Base-by-base conservation (phyloP, 352 stramenopile genomes). In the Albugo laibachii region DNA sequence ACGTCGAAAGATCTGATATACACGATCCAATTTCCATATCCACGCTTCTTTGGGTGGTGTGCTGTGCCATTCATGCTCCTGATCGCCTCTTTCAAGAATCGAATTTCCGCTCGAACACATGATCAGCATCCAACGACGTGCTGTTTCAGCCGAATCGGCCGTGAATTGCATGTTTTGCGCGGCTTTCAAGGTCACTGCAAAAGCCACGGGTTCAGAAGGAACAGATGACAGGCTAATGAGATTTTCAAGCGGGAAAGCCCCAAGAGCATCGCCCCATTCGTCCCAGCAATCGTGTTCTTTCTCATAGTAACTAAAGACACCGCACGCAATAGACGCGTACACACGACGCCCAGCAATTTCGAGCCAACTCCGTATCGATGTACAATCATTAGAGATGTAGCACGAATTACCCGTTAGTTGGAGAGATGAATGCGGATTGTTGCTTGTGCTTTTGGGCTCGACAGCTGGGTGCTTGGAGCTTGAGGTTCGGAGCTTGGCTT, bases 221-320 rank as follows among this genome's bases (percentile, higher is more conserved):
- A 85, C 73, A 2, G 75, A 84, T 52, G 86, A 69, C 5, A 92
- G 75, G 31, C 83, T 70, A 41, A 80, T 63, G 15, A 92, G 77
- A 39, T 78, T 59, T 48, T 76, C 76, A 8, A 92, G 57, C 4
- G 71, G 76, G 24, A 92, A 85, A 1, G 78, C 75, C 45, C 87
- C 74, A 31, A 92, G 69, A 10, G 75, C 70, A 34, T 92, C 73
- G 0, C 78, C 78, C 78, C 78, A 92, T 40, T 92, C 75, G 45
- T 74, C 80, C 49, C 82, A 64, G 34, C 82, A 75, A 49, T 88
- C 75, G 36, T 80, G 70, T 31, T 86, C 69, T 0, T 69, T 69
- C n/a, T 80, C 76, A 43, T 87, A 92, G 52, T 88, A 92, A 31
- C 75, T 80, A 48, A 92, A 85, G 10, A 92, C 67, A n/a, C 76